These are phyloP conservation scores for Punctularia strigosozonata DNA, from an alignment of 768 basidiomycete species.

Conservation along the genomic window DNA sequence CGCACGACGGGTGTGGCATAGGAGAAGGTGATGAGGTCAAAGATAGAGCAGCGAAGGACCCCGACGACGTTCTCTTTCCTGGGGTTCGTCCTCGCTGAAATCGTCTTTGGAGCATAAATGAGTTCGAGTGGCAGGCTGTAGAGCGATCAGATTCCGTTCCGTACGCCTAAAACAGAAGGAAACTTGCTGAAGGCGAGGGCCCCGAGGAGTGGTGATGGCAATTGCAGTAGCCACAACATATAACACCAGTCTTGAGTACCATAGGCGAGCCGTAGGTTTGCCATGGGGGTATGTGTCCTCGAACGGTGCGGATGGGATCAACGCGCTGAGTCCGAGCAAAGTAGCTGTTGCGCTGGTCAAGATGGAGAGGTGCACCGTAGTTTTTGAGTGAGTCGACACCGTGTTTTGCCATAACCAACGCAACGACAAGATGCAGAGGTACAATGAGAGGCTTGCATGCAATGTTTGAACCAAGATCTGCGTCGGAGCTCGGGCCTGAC, in stretches of 20 bases:
- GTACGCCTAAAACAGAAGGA: constrained; percentile 45
- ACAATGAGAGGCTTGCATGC: constrained; percentile 45
- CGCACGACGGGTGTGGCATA: constrained; percentile 83
- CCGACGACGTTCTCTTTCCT: too few species aligned
- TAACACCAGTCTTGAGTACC: constrained; percentile 41
- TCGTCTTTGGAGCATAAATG: neutral
- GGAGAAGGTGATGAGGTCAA: constrained; percentile 64
- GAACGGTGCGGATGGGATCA: constrained; percentile 39
- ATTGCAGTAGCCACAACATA: constrained; percentile 34
- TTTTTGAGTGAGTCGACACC: constrained; percentile 20
- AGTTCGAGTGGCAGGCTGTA: neutral
- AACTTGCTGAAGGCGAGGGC: constrained; percentile 66
- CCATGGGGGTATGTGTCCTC: constrained; percentile 17
- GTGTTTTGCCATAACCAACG: constrained; percentile 37
- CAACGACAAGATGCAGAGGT: constrained; percentile 39
- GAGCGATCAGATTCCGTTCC: constrained; percentile 4
- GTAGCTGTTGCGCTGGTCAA: constrained; percentile 38
- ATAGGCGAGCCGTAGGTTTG: constrained; percentile 23
- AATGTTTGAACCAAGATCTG: constrained; percentile 28
- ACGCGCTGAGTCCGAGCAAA: constrained; percentile 35
- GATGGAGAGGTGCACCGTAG: constrained; percentile 44
- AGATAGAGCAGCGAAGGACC: constrained; percentile 46
- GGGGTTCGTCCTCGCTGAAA: too few species aligned
- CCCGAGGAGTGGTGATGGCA: constrained; percentile 47
- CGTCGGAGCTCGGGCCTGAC: constrained; percentile 14